Base-by-base conservation (phyloP, 1,139 yeast genomes). In the Schizosaccharomyces versatilis region DNA sequence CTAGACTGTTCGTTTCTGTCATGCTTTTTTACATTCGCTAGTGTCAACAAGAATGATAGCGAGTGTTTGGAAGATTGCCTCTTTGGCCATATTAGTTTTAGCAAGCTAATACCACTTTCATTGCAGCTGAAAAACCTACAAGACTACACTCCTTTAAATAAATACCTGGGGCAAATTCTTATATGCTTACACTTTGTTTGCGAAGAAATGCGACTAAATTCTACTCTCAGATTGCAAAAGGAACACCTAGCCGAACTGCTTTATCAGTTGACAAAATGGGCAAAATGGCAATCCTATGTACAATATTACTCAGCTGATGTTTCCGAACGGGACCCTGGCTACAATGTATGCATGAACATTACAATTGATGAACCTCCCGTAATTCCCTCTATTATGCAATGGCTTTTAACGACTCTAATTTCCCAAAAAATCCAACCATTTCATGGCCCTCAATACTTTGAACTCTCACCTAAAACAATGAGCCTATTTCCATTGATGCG, bases 261-360 rank as follows among this genome's bases (percentile, higher is more conserved):
- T n/a, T 70, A 80, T 0, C 84, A 80, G 60, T 61, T 83, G 6
- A 74, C 81, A 0, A 60, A 68, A 9, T 77, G 85, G 79, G 77
- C 81, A 76, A 80, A 82, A 1, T 85, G 95, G 95, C 76, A 80
- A 2, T 75, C 71, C 0, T 1, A 80, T 84, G 84, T 62, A 69
- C 60, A 44, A 53, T 55, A 38, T 60, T 54, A 38, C 47, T n/a
- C 47, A 38, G 59, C 58, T 49, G 36, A 54, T 53, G 42, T 48
- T 40, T 42, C 53, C 8, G 36, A 14, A 15, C 39, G 47, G 17
- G 17, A 15, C 41, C 51, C 40, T 12, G 10, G 53, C 10, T 42
- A 19, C 41, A 51, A 51, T 14, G 54, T 44, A 38, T 15, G 41
- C 38, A 40, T 49, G 47, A 15, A 48, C 9, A 17, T 40, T 17